These are phyloP conservation scores for Ampelocalamus luodianensis DNA, from an alignment of 176 grass and related monocot species.

Conservation along the genomic window DNA sequence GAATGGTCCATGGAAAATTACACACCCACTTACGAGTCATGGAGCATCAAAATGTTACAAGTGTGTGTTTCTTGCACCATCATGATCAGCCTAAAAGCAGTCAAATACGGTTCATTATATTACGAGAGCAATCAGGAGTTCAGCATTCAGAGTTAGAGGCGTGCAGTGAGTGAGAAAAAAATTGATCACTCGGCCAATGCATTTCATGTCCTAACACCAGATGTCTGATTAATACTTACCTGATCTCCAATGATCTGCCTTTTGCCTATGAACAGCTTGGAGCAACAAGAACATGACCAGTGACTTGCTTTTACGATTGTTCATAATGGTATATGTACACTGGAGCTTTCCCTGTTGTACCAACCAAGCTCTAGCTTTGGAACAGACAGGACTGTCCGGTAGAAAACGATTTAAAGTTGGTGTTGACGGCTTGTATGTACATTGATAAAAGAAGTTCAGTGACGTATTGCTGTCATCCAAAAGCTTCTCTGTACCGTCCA, in stretches of 20 bases:
- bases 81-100: conserved; percentile 20
- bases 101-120: conserved; percentile 26
- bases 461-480: conserved; percentile 56
- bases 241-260: neutral
- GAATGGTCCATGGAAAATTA: conserved; percentile 25
- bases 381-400: conserved; percentile 40
- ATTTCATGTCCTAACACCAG: conserved; percentile 2
- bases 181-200: neutral
- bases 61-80: conserved; percentile 23
- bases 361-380: conserved; percentile 28
- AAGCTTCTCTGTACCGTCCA: conserved; percentile 41
- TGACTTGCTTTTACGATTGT: neutral
- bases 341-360: conserved; percentile 31
- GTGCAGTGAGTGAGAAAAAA: conserved; percentile 1
- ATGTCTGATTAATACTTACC: neutral
- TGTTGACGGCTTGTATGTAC: conserved; percentile 29
- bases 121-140: neutral
- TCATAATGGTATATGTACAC: no score
- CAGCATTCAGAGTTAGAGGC: neutral
- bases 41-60: conserved; percentile 15
- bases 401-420: conserved; percentile 33
- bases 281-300: conserved; percentile 20
- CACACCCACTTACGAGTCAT: neutral
- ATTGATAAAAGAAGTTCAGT: conserved; percentile 39
- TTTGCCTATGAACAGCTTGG: neutral